phyloP scores from a whole-genome alignment of 805 yeast genomes.

The Zygoascus biomembranicola region DNA sequence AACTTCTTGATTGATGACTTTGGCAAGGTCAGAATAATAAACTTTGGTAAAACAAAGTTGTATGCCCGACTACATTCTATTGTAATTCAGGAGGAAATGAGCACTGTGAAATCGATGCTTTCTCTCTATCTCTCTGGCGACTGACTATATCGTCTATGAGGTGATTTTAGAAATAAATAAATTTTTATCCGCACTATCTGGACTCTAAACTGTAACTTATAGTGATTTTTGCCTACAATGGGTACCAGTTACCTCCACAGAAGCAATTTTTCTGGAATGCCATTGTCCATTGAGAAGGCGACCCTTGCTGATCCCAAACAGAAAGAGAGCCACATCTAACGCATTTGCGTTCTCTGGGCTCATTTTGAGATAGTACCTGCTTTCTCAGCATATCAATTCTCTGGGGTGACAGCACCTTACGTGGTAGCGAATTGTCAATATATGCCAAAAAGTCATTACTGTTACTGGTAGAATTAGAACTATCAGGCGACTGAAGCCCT shows the following conservation, averaged over 20 bases:
- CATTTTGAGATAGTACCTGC: slow-evolving; percentile 28
- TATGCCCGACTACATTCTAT: slow-evolving; percentile 15
- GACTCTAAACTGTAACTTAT: no score
- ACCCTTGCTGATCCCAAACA: slow-evolving; percentile 28
- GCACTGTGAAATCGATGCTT: slow-evolving; percentile 1
- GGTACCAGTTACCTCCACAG: slow-evolving; percentile 67
- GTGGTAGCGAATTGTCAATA: slow-evolving; percentile 14
- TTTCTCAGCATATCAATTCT: slow-evolving; percentile 31
- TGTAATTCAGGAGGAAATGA: slow-evolving; percentile 15
- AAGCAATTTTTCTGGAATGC: slow-evolving; percentile 67
- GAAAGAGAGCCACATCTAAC: slow-evolving; percentile 47
- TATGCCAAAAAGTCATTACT: background rate
- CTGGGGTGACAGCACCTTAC: slow-evolving; percentile 8
- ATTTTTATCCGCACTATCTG: background rate
- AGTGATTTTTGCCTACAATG: background rate
- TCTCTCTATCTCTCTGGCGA: background rate
- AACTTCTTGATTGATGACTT: slow-evolving; percentile 16
- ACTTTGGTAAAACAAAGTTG: slow-evolving; percentile 16
- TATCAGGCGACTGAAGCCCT: slow-evolving; percentile 31
- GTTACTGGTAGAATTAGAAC: slow-evolving; percentile 7
- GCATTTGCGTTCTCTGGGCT: slow-evolving; percentile 37
- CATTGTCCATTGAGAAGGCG: slow-evolving; percentile 42
- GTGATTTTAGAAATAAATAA: background rate
- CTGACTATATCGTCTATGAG: background rate
- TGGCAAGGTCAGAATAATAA: slow-evolving; percentile 12